These are phyloP conservation scores for Exidia glandulosa DNA, from an alignment of 768 basidiomycete species.

Conservation along the genomic window DNA sequence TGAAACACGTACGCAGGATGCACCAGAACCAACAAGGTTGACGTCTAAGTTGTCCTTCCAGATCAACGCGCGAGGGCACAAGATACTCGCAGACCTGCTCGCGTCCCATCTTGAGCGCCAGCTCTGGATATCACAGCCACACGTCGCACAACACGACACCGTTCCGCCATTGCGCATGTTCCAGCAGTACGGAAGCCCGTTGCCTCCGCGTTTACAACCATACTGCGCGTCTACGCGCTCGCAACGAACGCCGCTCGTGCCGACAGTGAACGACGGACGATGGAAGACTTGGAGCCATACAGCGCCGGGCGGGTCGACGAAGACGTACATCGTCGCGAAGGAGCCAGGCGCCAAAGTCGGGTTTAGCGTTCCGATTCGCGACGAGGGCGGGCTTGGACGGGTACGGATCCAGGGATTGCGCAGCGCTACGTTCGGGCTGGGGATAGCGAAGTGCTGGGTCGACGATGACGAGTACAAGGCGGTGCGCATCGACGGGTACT, in stretches of 20 bases:
- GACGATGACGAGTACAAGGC: constrained; percentile 1
- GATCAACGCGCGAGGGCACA: too few relatives aligned
- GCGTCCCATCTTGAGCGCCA: too few relatives aligned
- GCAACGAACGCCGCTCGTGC: constrained; percentile 12
- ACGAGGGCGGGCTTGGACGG: constrained; percentile 2
- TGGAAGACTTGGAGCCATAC: neutral
- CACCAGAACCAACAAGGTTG: too few relatives aligned
- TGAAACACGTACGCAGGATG: too few relatives aligned
- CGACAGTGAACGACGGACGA: constrained; percentile 1
- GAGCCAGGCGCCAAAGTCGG: neutral
- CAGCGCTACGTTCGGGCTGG: constrained; percentile 4
- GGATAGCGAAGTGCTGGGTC: constrained; percentile 4
- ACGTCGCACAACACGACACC: too few relatives aligned
- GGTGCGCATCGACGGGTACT: neutral
- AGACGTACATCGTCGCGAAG: constrained; percentile 2
- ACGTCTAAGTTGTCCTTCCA: too few relatives aligned
- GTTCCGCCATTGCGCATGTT: constrained; percentile 1
- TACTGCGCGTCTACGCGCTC: too few relatives aligned
- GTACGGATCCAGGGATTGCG: constrained; percentile 5
- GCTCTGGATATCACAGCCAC: too few relatives aligned
- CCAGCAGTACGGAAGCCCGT: constrained; percentile 1
- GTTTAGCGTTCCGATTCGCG: constrained; percentile 3
- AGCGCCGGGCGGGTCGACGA: neutral
- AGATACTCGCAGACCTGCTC: constrained; percentile 2
- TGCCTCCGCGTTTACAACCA: too few relatives aligned